Percentiles rank a stretch among this genome's conserved stretches.
phyloP scores from a whole-genome alignment of 2,329 filamentous ascomycete species.

The Ceratocystis albifundus region DNA sequence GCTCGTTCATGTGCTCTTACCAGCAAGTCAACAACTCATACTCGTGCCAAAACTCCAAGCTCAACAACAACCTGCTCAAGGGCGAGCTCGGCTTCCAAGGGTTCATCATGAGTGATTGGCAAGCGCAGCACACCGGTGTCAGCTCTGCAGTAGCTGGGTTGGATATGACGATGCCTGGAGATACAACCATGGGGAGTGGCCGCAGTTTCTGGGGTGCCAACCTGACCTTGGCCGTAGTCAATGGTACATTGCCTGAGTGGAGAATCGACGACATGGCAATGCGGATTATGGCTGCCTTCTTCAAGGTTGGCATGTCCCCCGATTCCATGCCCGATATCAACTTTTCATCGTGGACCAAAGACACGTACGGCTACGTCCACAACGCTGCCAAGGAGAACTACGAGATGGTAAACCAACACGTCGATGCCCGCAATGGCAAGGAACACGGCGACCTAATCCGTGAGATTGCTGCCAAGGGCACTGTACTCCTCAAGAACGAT shows the following conservation, averaged over 20 bases:
- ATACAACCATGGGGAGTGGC: slow-evolving; percentile 63
- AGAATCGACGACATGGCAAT: slow-evolving; percentile 85
- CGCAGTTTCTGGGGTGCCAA: slow-evolving; percentile 74
- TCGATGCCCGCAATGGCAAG: slow-evolving; percentile 62
- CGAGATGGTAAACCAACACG: slow-evolving; percentile 63
- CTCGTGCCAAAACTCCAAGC: slow-evolving; percentile 64
- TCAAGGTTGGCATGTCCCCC: slow-evolving; percentile 50
- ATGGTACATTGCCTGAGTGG: slow-evolving; percentile 79
- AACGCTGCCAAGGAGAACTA: slow-evolving; percentile 48
- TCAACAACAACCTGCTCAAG: slow-evolving; percentile 66
- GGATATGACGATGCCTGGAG: slow-evolving; percentile 84
- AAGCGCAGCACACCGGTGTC: slow-evolving; percentile 59
- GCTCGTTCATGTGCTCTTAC: slow-evolving; percentile 56
- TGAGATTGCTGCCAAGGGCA: slow-evolving; percentile 64
- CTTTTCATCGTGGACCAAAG: slow-evolving; percentile 76
- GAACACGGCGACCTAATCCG: slow-evolving; percentile 65
- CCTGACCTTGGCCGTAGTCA: slow-evolving; percentile 73
- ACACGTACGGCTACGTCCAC: slow-evolving; percentile 63
- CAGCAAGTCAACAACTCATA: slow-evolving; percentile 74
- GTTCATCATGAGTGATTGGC: slow-evolving; percentile 62
- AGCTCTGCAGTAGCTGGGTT: slow-evolving; percentile 58
- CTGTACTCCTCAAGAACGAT: slow-evolving; percentile 80
- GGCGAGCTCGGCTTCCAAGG: slow-evolving; percentile 45
- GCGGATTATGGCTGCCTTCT: slow-evolving; percentile 62
- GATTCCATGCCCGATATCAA: slow-evolving; percentile 48